Base-by-base conservation (phyloP, 1,284 basidiomycete species). In the Chondrostereum purpureum region DNA sequence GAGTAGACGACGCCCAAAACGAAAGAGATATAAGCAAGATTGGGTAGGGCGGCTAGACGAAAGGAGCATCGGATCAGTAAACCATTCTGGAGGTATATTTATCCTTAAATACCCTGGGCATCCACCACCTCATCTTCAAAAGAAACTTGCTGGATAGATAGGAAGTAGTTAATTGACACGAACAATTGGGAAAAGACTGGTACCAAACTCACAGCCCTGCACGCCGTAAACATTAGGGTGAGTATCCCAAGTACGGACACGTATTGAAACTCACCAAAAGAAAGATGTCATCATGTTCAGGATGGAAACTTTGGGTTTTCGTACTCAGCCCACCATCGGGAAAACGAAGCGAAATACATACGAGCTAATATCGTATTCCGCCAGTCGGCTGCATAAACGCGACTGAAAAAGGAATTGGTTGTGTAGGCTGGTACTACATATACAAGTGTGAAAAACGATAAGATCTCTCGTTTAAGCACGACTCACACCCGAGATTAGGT, bases 11-110 rank as follows among this genome's bases (percentile, higher is more conserved):
- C 39, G 21, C 39, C 22, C 21, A 41, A 22, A n/a, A 21, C 23
- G 21, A 41, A 41, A 21, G 39, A 41, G 21, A 41, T 17, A 21
- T 23, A 22, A 13, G 39, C 39, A 17, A 41, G 39, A 17, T 41
- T 23, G 18, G 22, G 21, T n/a, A 23, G 18, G 11, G n/a, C 13
- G 13, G 14, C 39, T 41, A 22, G 3, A 17, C 4, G 4, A n/a
- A 16, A 5, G n/a, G 13, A 39, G 12, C 14, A 13, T 20, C 4
- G 12, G 19, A 16, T 20, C 37, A 39, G 3, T 39, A n/a, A n/a
- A n/a, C n/a, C n/a, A 8, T 31, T 31, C 27, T 31, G 27, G 27
- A 31, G 27, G n/a, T 31, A 31, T 31, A n/a, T 8, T 8, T 8
- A 31, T 8, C 8, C n/a, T 12, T 39, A 39, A 13, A 13, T 14